Evolutionary conservation across 2,329 filamentous ascomycete genomes (phyloP), one percentile per base, ranked within the genome.

Genomic region (Seiridium unicorne): DNA sequence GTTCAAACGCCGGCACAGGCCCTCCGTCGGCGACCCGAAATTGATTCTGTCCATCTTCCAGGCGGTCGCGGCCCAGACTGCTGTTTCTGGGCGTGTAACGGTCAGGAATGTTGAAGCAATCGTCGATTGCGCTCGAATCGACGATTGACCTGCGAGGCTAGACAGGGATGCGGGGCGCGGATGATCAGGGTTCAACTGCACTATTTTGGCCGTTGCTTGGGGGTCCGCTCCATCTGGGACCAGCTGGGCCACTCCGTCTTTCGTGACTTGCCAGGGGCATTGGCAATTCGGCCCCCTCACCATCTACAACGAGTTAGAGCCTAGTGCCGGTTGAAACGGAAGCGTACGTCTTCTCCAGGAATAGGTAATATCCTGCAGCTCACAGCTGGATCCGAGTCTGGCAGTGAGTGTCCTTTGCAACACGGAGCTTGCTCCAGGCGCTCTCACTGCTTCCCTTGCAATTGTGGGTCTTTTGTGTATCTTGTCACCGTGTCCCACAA

Each of bases 41-140:
- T 38, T 35, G 34, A 13, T 51, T 26, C n/a, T 31, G 44, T n/a
- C 18, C 18, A 26, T 26, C 18, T 49, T 26, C 26, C 10, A 35
- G 49, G 35, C 49, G 31, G n/a, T 40, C 32, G 49, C 49, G 31
- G 49, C 47, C 26, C 47, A 49, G n/a, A 32, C 11, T 49, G 26
- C 47, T 49, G 32, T 35, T 51, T 51, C 31, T 51, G 49, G 49
- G 35, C 31, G 49, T 36, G 8, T 26, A 26, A 26, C 18, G 18
- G 18, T 51, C 11, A 35, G 7, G n/a, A 35, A 51, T 35, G 35
- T 64, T 56, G 62, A 57, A 61, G 58, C 61, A 66, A 67, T 67
- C 65, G 65, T 63, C 62, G 64, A 66, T 67, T 63, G 32, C 46
- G 38, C 44, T 51, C 51, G 49, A 62, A 66, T 66, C 62, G 62